phyloP scores from a whole-genome alignment of 805 yeast genomes.

The Wickerhamomyces subpelliculosus region DNA sequence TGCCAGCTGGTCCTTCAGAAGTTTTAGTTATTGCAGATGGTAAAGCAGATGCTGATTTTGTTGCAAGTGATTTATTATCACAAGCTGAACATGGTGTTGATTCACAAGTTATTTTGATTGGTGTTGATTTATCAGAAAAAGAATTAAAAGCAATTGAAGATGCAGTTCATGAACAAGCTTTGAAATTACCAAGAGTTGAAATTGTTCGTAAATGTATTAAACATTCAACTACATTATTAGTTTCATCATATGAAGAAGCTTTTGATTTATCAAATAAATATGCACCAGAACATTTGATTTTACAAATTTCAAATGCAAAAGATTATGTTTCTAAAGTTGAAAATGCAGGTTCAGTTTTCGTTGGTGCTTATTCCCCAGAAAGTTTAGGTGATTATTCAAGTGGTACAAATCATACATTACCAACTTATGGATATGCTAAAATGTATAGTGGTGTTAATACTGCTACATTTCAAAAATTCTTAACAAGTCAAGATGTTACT shows the following conservation, averaged over 20 bases:
- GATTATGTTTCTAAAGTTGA: constrained; percentile 65
- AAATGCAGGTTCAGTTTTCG: constrained; percentile 95
- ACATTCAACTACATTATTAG: constrained; percentile 78
- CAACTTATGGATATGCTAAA: constrained; percentile 97
- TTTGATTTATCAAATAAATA: constrained; percentile 81
- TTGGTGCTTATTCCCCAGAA: constrained; percentile 95
- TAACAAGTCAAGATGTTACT: constrained; percentile 88
- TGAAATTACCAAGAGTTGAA: constrained; percentile 80
- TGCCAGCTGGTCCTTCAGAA: constrained; percentile 99
- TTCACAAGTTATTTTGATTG: constrained; percentile 90
- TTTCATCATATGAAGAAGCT: constrained; percentile 69
- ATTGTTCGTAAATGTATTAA: constrained; percentile 88
- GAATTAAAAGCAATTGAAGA: constrained; percentile 67
- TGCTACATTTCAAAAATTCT: constrained; percentile 88
- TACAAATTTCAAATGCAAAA: constrained; percentile 79
- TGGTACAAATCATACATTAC: constrained; percentile 97
- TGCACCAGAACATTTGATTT: constrained; percentile 96
- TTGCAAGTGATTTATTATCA: constrained; percentile 91
- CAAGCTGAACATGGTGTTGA: constrained; percentile 99
- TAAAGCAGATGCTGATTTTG: constrained; percentile 87
- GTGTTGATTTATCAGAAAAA: constrained; percentile 57
- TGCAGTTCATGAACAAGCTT: constrained; percentile 82
- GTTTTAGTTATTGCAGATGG: constrained; percentile 93
- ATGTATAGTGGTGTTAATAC: constrained; percentile 98
- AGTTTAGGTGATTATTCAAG: constrained; percentile 97